phyloP scores from a whole-genome alignment of 73 alveolate species.

The Stentor coeruleus region DNA sequence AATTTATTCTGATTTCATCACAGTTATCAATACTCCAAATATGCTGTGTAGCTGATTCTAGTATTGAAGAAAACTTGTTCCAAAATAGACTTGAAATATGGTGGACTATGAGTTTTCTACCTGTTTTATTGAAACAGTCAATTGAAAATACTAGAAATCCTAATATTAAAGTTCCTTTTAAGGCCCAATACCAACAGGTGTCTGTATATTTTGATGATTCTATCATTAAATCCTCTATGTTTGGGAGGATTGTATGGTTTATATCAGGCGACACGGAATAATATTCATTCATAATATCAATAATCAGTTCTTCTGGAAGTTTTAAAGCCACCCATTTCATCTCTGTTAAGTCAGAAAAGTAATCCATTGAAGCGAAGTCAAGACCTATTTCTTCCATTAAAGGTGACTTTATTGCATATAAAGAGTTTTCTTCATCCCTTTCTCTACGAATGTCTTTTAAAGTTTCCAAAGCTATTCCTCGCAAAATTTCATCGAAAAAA shows the following conservation, averaged over 20 bases:
- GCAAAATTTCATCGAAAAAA: too few relatives aligned
- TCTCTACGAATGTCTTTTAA: not conserved
- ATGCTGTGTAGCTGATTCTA: not conserved
- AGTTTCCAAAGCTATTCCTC: not conserved
- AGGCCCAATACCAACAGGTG: conserved; percentile 23
- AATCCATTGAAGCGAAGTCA: conserved; percentile 6
- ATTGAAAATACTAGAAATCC: not conserved
- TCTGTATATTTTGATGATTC: not conserved
- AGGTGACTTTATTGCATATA: not conserved
- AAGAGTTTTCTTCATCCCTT: not conserved
- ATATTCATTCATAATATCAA: not conserved
- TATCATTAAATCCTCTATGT: not conserved
- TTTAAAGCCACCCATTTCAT: not conserved
- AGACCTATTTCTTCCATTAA: not conserved
- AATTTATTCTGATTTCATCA: conserved; percentile 21
- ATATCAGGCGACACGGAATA: not conserved
- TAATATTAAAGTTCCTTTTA: not conserved
- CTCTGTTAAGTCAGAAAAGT: not conserved
- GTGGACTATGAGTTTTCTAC: conserved; percentile 2
- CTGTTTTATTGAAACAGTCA: conserved; percentile 16
- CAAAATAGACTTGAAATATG: not conserved
- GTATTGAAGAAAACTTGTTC: not conserved
- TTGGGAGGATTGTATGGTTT: not conserved
- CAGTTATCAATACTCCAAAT: not conserved
- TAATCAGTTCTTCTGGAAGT: not conserved